Evolutionary conservation across 495 filamentous ascomycete species (phyloP), one percentile per base, ranked within the genome.

Genomic region (Daldinia decipiens): DNA sequence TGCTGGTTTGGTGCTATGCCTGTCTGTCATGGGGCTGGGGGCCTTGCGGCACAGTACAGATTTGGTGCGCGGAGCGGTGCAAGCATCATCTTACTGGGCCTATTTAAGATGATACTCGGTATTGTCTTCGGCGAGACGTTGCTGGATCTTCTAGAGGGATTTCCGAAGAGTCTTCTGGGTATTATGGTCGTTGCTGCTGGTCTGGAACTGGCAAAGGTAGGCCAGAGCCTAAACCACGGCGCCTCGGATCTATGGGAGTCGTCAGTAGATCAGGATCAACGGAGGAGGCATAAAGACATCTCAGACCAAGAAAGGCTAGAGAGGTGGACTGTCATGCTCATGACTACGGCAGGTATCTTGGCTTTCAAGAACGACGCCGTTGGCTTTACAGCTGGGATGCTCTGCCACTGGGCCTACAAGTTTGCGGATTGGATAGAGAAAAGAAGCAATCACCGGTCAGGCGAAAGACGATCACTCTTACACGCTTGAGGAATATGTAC

Each of bases 1-100:
- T 93, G 91, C 78, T 95, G 92, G 91, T 95, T 97, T 76, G 94
- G 93, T 31, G 92, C 90, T 0, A 98, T 98, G 95, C 95, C 95
- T 5, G 91, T 97, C 2, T 98, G 95, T 72, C 95, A 98, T 75
- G 95, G 95, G 4, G 93, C 93, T 12, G 95, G 95, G 2, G 95
- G 95, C 0, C 82, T 98, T 0, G 95, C 95, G 2, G 95, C 89
- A 1, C 94, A 97, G 76, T 91, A 92, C 72, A 88, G 92, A 3
- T 98, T 97, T 69, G 95, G 95, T 2, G 94, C 94, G 5, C 89
- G 94, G 12, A 95, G 92, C 34, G 95, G 95, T 1, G 86, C 92
- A 0, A 92, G 90, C 70, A 85, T 97, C 40, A 88, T 97, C 47
- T 76, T 97, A 51, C 85, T 98, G 1, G 95, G 95, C 0, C 21